These are phyloP conservation scores for Phytomonas serpens DNA, from an alignment of 208 protist genomes.

Conservation along the genomic window DNA sequence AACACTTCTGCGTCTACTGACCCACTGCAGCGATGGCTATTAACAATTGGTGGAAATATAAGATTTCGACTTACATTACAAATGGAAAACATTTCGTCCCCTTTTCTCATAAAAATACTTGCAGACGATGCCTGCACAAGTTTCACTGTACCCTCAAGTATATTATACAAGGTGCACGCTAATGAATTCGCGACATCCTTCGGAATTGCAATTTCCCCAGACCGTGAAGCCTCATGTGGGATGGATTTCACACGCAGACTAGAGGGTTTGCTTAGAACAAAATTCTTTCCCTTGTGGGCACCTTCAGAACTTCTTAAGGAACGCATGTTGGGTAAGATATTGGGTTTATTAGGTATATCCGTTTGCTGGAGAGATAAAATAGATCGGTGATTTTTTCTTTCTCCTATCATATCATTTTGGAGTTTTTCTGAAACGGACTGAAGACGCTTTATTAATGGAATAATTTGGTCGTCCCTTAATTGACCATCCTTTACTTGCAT, in stretches of 20 bases:
- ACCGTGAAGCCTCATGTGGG: background rate
- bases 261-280: conserved; percentile 9
- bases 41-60: conserved; percentile 64
- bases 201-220: conserved; percentile 19
- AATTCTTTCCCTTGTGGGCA: conserved; percentile 9
- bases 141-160: conserved; percentile 48
- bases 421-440: conserved; percentile 9
- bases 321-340: background rate
- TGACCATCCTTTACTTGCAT: background rate
- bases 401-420: conserved; percentile 13
- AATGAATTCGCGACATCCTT: conserved; percentile 58
- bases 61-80: conserved; percentile 63
- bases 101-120: conserved; percentile 67
- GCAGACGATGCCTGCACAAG: conserved; percentile 45
- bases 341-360: background rate
- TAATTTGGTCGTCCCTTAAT: background rate
- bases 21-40: conserved; percentile 56
- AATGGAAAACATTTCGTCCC: conserved; percentile 78
- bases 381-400: background rate
- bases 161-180: conserved; percentile 66
- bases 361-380: background rate
- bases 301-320: conserved; percentile 5
- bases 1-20: conserved; percentile 75
- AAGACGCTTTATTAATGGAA: conserved; percentile 5
- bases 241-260: background rate